Evolutionary conservation across 1,139 yeast genomes (phyloP), one percentile per base, ranked within the genome.

Genomic region (Kodamaea suecica): DNA sequence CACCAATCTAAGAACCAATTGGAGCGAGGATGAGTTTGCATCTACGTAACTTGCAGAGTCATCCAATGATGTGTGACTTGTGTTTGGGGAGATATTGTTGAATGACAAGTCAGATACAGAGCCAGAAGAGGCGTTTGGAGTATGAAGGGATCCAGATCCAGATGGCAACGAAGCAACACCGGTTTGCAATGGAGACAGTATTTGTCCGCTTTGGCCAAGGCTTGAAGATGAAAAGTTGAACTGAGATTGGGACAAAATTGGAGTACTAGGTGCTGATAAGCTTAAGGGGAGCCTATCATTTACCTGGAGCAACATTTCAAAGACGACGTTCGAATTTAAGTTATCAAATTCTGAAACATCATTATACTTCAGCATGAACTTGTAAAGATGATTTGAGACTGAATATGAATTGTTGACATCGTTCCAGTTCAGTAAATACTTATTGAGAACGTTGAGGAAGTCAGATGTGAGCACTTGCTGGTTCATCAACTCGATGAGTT

Each of bases 201-300:
- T 7, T 5, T 12, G 11, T 21, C 21, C 17, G 12, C 5, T n/a
- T 13, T 11, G 28, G 17, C 21, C 23, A 11, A 23, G 10, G 19
- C 31, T 30, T 9, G 29, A 27, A 9, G 34, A 30, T 25, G 35
- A 31, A 15, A 39, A 36, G 24, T 29, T 38, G 28, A 45, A 45
- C 4, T 35, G 41, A 12, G 45, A 42, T 34, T 53, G 63, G 8
- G 44, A 39, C 17, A 63, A 37, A 8, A 67, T 52, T 14, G 75
- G 74, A 5, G 74, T 68, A 1, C 69, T 56, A 4, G 74, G 73
- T 5, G 75, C 74, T 12, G 71, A 63, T 33, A 68, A 53, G 48
- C 73, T 66, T 42, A 69, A 56, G 1, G 74, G 74, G 30, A 66
- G 52, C 37, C 57, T 58, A 48, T 69, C 75, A 45, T 66, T 66